A percentile compares a stretch with the other conserved stretches of the same genome.
phyloP scores from a whole-genome alignment of 257 asterid genomes.

The Capsicum rhomboideum region DNA sequence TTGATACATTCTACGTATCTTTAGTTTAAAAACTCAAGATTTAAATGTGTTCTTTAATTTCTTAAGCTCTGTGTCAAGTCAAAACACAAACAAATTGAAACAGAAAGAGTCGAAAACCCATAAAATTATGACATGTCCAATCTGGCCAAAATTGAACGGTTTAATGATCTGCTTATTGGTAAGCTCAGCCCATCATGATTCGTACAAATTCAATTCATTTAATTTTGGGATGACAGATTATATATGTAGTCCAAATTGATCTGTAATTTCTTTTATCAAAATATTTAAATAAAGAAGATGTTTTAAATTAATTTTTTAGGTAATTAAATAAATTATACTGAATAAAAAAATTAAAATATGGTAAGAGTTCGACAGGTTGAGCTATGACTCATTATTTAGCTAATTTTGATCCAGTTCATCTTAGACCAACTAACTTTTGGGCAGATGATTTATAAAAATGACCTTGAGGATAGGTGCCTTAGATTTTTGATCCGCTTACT shows the following conservation, averaged over 20 bases:
- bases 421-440: background rate
- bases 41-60: too few species aligned
- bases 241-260: background rate
- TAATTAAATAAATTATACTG: background rate
- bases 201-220: background rate
- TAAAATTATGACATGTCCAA: background rate
- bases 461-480: background rate
- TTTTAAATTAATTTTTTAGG: background rate
- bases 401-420: background rate
- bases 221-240: background rate
- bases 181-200: rapidly evolving
- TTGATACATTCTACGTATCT: too few species aligned
- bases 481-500: background rate
- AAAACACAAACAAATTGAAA: too few species aligned
- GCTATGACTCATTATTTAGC: background rate
- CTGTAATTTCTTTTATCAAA: too few species aligned
- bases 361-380: background rate
- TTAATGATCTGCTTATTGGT: background rate
- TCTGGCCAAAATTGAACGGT: rapidly evolving
- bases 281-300: too few species aligned
- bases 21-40: too few species aligned
- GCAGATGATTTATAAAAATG: background rate
- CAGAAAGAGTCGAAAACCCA: too few species aligned
- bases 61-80: too few species aligned
- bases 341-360: background rate